Percentiles rank a stretch among this genome's conserved stretches.
Conservation (phyloP, 2,329 filamentous ascomycete genomes). For the Penicillium sp. region DNA sequence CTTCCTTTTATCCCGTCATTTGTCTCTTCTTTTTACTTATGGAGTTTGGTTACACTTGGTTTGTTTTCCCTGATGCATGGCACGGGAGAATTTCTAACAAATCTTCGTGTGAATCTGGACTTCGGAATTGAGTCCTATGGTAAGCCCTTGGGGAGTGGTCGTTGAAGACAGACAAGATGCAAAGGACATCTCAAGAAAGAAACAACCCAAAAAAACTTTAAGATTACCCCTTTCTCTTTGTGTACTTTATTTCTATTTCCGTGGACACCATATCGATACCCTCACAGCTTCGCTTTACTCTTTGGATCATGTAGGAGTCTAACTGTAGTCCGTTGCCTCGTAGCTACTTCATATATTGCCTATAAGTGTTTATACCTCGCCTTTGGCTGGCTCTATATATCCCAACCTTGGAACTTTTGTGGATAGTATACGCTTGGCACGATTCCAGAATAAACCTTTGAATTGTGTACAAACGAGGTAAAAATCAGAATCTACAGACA, state of each 20-base stretch:
- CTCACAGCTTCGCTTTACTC: slow-evolving; percentile 29
- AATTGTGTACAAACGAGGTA: slow-evolving; percentile 4
- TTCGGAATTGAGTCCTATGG: neutral
- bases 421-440: too few species aligned
- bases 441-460: neutral
- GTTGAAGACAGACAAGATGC: slow-evolving; percentile 12
- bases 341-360: too few species aligned
- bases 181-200: slow-evolving; percentile 15
- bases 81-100: neutral
- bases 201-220: slow-evolving; percentile 15
- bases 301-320: neutral
- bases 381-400: too few species aligned
- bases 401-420: too few species aligned
- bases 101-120: neutral
- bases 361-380: too few species aligned
- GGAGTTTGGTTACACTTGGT: slow-evolving; percentile 9
- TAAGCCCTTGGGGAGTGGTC: slow-evolving; percentile 4
- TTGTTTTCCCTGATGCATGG: neutral
- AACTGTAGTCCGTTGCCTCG: neutral
- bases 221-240: slow-evolving; percentile 18
- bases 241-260: slow-evolving; percentile 32
- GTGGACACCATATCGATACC: slow-evolving; percentile 39
- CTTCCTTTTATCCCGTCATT: slow-evolving; percentile 22
- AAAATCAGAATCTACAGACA: neutral
- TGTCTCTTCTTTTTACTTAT: slow-evolving; percentile 21